Percentiles rank a stretch among this genome's conserved stretches.
These are phyloP conservation scores for Ophiostoma tasmaniense DNA, from an alignment of 2,329 filamentous ascomycete species.

Conservation along the genomic window DNA sequence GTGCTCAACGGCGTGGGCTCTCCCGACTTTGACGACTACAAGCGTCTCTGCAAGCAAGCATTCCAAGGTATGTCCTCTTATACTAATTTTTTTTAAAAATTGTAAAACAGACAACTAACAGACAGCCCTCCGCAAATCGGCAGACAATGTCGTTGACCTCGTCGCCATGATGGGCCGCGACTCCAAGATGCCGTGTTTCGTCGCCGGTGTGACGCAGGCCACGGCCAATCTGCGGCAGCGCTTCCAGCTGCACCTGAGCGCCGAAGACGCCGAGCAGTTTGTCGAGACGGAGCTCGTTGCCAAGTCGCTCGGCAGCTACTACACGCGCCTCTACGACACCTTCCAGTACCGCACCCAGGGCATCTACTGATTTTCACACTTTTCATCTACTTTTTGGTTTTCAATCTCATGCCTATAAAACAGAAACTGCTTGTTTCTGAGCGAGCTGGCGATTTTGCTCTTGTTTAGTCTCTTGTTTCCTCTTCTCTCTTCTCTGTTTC, in stretches of 20 bases:
- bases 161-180: conserved; percentile 78
- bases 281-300: conserved; percentile 71
- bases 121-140: conserved; percentile 60
- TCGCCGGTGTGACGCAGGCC: conserved; percentile 62
- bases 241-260: conserved; percentile 75
- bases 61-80: conserved; percentile 55
- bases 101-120: not conserved
- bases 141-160: conserved; percentile 71
- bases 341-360: conserved; percentile 84
- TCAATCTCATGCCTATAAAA: not conserved
- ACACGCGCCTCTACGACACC: conserved; percentile 78
- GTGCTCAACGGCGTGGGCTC: conserved; percentile 67
- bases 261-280: conserved; percentile 71
- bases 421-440: not conserved
- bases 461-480: not conserved
- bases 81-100: not conserved
- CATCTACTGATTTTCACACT: conserved; percentile 57
- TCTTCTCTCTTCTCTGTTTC: not conserved
- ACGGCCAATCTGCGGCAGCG: conserved; percentile 61
- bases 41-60: conserved; percentile 70
- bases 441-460: not conserved
- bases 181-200: conserved; percentile 78
- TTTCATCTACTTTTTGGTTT: not conserved
- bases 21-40: conserved; percentile 65
- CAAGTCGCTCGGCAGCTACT: conserved; percentile 80